Conservation (phyloP, 2,329 filamentous ascomycete species). For the Macrophomina pseudophaseolina region DNA sequence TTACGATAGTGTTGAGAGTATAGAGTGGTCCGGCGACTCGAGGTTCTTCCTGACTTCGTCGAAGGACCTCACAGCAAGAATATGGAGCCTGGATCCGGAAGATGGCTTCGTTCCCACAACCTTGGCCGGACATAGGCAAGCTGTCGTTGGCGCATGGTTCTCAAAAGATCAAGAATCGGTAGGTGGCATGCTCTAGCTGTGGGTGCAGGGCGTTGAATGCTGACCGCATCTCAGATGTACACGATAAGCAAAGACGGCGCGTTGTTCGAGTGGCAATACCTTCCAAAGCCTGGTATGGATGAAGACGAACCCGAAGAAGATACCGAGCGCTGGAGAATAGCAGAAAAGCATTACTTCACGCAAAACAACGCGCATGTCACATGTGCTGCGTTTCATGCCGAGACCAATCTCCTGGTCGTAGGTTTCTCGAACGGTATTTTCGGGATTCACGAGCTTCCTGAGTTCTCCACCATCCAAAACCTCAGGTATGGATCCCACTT, state of each 20-base stretch:
- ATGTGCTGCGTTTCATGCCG: slow-evolving; percentile 87
- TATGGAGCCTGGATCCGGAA: slow-evolving; percentile 91
- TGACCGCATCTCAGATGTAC: slow-evolving; percentile 65
- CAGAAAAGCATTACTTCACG: slow-evolving; percentile 91
- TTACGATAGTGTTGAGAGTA: slow-evolving; percentile 82
- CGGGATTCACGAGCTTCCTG: slow-evolving; percentile 91
- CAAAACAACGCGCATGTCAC: slow-evolving; percentile 85
- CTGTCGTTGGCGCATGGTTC: slow-evolving; percentile 94
- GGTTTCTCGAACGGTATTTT: slow-evolving; percentile 96
- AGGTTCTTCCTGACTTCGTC: slow-evolving; percentile 92
- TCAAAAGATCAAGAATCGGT: slow-evolving; percentile 86
- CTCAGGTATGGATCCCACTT: slow-evolving; percentile 51
- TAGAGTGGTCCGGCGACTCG: slow-evolving; percentile 96
- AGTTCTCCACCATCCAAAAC: slow-evolving; percentile 94
- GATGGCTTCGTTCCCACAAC: slow-evolving; percentile 90
- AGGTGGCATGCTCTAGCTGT: slow-evolving; percentile 31
- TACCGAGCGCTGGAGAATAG: slow-evolving; percentile 86
- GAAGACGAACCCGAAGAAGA: slow-evolving; percentile 61
- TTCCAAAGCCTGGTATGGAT: slow-evolving; percentile 61
- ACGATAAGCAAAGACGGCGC: slow-evolving; percentile 98
- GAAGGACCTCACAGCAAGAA: slow-evolving; percentile 87
- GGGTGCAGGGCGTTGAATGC: slow-evolving; percentile 6
- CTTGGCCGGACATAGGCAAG: slow-evolving; percentile 87
- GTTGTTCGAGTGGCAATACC: slow-evolving; percentile 91
- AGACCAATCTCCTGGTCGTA: slow-evolving; percentile 89